phyloP scores from a whole-genome alignment of 1,284 basidiomycete species.

The Sporisorium scitamineum region DNA sequence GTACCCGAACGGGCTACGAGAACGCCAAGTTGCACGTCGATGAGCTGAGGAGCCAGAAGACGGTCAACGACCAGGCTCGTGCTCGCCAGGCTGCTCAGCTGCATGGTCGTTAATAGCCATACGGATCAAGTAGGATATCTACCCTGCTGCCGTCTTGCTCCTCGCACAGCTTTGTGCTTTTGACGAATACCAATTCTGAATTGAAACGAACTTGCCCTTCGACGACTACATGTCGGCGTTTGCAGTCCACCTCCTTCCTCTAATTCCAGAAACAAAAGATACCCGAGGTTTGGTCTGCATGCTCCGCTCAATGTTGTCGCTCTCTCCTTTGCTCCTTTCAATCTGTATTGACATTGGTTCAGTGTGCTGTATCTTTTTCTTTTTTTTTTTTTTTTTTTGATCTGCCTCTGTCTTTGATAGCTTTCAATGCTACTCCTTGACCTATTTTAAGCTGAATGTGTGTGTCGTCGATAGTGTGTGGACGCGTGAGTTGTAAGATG shows the following conservation, averaged over 20 bases:
- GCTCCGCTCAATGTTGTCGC: background rate
- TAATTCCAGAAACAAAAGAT: conserved; percentile 15
- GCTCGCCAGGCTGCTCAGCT: conserved; percentile 42
- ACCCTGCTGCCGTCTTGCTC: background rate
- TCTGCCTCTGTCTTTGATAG: background rate
- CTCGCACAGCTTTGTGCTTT: too few relatives aligned
- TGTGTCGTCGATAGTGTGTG: background rate
- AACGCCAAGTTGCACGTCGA: conserved; percentile 56
- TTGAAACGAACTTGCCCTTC: background rate
- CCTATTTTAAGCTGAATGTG: background rate
- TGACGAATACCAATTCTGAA: too few relatives aligned
- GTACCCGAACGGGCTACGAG: conserved; percentile 51
- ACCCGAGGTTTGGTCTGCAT: conserved; percentile 12
- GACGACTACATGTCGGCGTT: background rate
- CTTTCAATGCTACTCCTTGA: background rate
- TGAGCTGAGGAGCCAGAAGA: conserved; percentile 54
- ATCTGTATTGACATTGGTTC: conserved; percentile 1
- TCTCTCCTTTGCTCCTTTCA: background rate
- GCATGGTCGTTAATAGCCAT: conserved; percentile 26
- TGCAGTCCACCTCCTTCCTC: conserved; percentile 4
- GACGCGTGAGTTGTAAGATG: background rate
- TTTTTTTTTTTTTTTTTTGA: background rate
- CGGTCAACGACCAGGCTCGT: conserved; percentile 54
- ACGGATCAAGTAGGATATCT: background rate
- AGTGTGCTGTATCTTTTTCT: background rate